Base-by-base conservation (phyloP, 768 basidiomycete genomes). In the Myochromella boudieri region DNA sequence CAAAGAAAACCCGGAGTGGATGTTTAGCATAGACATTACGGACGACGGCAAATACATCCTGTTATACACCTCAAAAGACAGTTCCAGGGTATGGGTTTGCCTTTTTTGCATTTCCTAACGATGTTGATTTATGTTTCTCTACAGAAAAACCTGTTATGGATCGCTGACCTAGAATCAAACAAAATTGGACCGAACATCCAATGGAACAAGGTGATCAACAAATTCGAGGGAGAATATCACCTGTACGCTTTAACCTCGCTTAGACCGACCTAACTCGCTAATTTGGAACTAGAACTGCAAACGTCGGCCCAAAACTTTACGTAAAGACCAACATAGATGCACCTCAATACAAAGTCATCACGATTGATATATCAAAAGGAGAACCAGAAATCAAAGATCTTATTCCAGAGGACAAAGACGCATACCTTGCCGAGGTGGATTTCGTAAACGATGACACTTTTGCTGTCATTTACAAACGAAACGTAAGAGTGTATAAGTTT, bases 121-220 rank as follows among this genome's bases (percentile, higher is more conserved):
- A 22, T 26, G 43, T 36, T 28, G 24, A 40, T 41, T 46, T 24
- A 44, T 29, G 7, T 37, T 9, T 22, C 21, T 41, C 8, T 18
- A n/a, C 52, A 89, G 87, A 83, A 81, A 80, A 85, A 87, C 58
- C 61, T 82, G 8, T 61, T 89, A 1, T 91, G 88, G 87, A 72
- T 91, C 37, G 77, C 84, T 6, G 81, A 89, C 53, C 70, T 89
- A 6, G 59, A 77, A 37, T 68, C 78, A 37, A 74, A 79, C 44
- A 69, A 76, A 45, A 84, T 89, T 20, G 81, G 79, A 7, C 71
- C 70, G 41, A 72, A 85, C 48, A 78, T 91, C 58, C 72, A 77
- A 52, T 92, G 89, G 88, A 71, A 74, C 51, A 88, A 87, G 63
- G 51, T 92, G 26, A 64, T 87, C 36, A 65, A 87, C 55, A 71